A percentile compares a stretch with the other conserved stretches of the same genome.
Evolutionary conservation across 148 eudicot genomes (phyloP).

Genomic region (Camellia sinensis): DNA sequence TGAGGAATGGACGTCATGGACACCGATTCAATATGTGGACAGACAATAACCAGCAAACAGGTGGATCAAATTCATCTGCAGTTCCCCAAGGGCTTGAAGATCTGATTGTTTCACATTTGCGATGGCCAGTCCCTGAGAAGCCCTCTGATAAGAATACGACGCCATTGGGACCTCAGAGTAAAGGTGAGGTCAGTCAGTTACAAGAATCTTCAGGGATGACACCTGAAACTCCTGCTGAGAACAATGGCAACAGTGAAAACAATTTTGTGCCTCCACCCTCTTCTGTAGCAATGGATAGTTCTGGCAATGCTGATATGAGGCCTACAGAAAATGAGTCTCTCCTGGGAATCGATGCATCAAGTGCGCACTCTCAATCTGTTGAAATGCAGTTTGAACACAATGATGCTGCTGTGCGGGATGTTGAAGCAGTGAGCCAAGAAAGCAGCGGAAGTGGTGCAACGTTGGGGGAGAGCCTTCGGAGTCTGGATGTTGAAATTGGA

Average conservation of each 20-base stretch:
- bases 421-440: conserved; percentile 96
- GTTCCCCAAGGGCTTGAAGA: conserved; percentile 94
- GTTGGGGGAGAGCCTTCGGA: conserved; percentile 90
- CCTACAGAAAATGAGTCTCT: conserved; percentile 33
- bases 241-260: conserved; percentile 34
- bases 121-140: conserved; percentile 58
- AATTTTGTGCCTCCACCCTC: conserved; percentile 39
- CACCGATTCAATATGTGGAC: conserved; percentile 80
- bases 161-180: conserved; percentile 41
- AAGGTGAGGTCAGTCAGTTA: conserved; percentile 40
- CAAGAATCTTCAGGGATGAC: conserved; percentile 46
- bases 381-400: conserved; percentile 78
- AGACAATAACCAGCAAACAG: conserved; percentile 64
- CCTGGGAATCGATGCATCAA: conserved; percentile 50
- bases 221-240: conserved; percentile 43
- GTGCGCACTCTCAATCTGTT: conserved; percentile 50
- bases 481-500: conserved; percentile 98
- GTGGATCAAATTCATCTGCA: conserved; percentile 64
- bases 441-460: conserved; percentile 99
- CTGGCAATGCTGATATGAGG: conserved; percentile 37
- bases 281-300: conserved; percentile 39
- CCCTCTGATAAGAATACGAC: conserved; percentile 51
- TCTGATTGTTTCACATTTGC: conserved; percentile 70
- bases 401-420: conserved; percentile 68
- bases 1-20: conserved; percentile 85